phyloP scores from a whole-genome alignment of 169 alveolate species.

The Fabrea salina region DNA sequence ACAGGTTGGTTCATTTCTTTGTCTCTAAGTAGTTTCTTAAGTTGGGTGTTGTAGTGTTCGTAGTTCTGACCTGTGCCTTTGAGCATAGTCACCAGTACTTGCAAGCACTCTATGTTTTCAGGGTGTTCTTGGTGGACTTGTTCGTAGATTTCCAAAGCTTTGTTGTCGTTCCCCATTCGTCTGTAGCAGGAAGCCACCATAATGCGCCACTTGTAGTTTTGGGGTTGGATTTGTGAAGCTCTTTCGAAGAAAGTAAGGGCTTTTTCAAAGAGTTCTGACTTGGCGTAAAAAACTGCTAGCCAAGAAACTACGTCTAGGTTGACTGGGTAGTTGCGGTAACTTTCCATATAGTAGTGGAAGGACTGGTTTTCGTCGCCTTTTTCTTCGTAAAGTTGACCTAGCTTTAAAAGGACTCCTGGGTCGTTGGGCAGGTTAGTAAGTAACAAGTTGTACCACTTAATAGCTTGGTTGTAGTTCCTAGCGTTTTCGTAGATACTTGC shows the following conservation, averaged over 20 bases:
- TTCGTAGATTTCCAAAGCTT: conserved; percentile 80
- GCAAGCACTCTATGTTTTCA: conserved; percentile 81
- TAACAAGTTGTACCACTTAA: conserved; percentile 84
- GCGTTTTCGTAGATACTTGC: conserved; percentile 87
- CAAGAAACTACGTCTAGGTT: conserved; percentile 88
- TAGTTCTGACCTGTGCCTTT: conserved; percentile 38
- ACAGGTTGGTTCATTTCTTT: conserved; percentile 21
- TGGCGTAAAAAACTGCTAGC: conserved; percentile 88
- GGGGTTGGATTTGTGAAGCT: conserved; percentile 86
- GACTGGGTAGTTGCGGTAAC: conserved; percentile 83
- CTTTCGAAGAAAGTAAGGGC: conserved; percentile 84
- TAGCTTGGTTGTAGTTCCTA: conserved; percentile 86
- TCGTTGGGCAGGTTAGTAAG: conserved; percentile 86
- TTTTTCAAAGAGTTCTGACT: conserved; percentile 83
- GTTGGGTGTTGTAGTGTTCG: neutral
- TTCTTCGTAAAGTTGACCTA: conserved; percentile 70
- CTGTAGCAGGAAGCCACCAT: conserved; percentile 91
- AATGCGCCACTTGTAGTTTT: conserved; percentile 85
- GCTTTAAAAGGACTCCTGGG: conserved; percentile 69
- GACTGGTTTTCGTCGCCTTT: conserved; percentile 85
- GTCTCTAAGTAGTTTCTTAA: conserved; percentile 24
- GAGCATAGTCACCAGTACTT: conserved; percentile 37
- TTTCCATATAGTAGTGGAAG: conserved; percentile 81
- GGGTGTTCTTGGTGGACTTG: conserved; percentile 82
- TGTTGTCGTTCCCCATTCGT: conserved; percentile 79